Percentiles rank a stretch among this genome's conserved stretches.
Conservation (phyloP, 2,329 filamentous ascomycete species). For the Fusarium euwallaceae region DNA sequence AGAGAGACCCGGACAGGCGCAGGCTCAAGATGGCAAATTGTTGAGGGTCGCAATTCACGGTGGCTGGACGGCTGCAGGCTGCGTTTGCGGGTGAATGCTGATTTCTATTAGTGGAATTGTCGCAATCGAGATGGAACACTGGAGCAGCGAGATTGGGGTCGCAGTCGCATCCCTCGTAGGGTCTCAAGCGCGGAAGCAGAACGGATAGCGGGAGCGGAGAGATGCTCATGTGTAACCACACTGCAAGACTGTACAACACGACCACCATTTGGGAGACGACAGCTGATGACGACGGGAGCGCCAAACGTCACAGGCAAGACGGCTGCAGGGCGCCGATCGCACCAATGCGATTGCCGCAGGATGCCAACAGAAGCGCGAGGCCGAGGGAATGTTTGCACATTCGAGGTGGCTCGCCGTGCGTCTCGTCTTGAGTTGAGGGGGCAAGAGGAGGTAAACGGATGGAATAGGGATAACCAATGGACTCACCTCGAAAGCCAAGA, state of each 20-base stretch:
- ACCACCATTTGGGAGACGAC: constrained; percentile 33
- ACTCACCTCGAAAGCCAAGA: constrained; percentile 34
- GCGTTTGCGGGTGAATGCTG: constrained; percentile 35
- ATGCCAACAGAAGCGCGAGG: constrained; percentile 20
- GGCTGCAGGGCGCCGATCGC: constrained; percentile 31
- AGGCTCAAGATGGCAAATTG: constrained; percentile 26
- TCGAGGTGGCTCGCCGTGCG: constrained; percentile 8
- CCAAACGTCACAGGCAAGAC: constrained; percentile 33
- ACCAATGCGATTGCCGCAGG: constrained; percentile 32
- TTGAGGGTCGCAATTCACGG: constrained; percentile 29
- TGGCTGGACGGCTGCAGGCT: constrained; percentile 30
- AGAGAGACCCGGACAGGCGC: constrained; percentile 32
- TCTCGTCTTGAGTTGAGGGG: constrained; percentile 4
- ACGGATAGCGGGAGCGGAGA: constrained; percentile 37
- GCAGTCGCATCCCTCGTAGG: constrained; percentile 25
- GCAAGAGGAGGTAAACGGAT: constrained; percentile 14
- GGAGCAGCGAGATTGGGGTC: constrained; percentile 26
- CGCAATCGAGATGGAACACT: constrained; percentile 24
- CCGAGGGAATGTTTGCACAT: constrained; percentile 17
- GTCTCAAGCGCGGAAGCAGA: constrained; percentile 35
- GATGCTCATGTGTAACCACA: constrained; percentile 44
- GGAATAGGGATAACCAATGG: constrained; percentile 35
- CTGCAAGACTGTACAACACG: constrained; percentile 36
- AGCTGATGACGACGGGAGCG: constrained; percentile 33
- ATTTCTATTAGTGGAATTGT: constrained; percentile 41